Base-by-base conservation (phyloP, 1,139 yeast genomes). In the Pneumocystis wakefieldiae region DNA sequence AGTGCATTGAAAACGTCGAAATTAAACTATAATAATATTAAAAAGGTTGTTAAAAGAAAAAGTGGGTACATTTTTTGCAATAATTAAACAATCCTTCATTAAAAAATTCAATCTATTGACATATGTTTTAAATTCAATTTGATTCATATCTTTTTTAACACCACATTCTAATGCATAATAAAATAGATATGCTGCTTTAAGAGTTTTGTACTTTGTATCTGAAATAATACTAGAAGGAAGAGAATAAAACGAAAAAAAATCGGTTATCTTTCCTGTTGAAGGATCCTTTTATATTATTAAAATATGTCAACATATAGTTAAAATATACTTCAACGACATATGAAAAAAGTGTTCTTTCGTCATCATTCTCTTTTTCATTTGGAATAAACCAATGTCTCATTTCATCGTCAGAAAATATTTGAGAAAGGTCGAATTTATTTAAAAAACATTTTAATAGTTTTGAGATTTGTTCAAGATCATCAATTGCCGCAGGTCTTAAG, bases 1-100 rank as follows among this genome's bases (percentile, higher is more conserved):
- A 92, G 79, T 17, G 97, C 96, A 73, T 92, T 92, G 80, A 91
- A 89, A 2, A 94, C 97, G 73, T 92, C 98, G 70, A 87, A 89
- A 58, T 80, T 79, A 75, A 67, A 76, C 71, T 67, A 28, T 15
- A 37, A 57, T 4, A 28, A 14, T 10, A 15, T 36, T 14, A 38
- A n/a, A 37, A 29, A n/a, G 15, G 7, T 24, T 14, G 15, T 6
- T 37, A 15, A 17, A 19, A 5, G 17, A 32, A 29, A 36, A n/a
- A 15, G 17, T 48, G 29, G 59, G 62, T 12, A 66, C 65, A 32
- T 71, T 68, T 73, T 87, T 86, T 53, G 96, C 84, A 57, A 89
- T 76, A 64, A 91, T 81, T 66, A 92, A 80, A 0, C 95, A 92
- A 70, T 91, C 96, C 61, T 78, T 79, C 66, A 90, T 80, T 68